Evolutionary conservation across 2,329 filamentous ascomycete species (phyloP), one percentile per base, ranked within the genome.

Genomic region (Diaporthe vaccinii): DNA sequence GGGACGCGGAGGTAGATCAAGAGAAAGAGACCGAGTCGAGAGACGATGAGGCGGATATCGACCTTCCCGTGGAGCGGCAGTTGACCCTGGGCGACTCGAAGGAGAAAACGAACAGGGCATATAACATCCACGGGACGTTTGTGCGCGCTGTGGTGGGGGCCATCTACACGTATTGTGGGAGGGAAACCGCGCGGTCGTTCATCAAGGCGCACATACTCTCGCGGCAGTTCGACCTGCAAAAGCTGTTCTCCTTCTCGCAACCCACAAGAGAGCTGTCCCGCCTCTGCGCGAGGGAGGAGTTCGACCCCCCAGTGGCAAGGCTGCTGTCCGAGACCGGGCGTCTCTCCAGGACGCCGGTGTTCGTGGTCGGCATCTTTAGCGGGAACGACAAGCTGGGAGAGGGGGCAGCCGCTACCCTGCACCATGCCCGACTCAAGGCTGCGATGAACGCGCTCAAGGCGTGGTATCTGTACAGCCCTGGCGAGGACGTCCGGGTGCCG

Each of bases 381-480:
- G 97, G 96, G 70, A 88, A 89, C 76, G 96, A 99, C 83, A 96
- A 97, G 89, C 88, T 99, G 57, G 97, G 96, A 74, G 96, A 99
- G 86, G 97, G 93, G n/a, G 89, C 92, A 28, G 97, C 94, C 34
- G 87, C 93, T 67, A 96, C 91, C 84, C 87, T 98, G 74, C 89
- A 95, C 78, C 91, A 95, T 80, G 96, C 94, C 44, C 91, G 95
- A 78, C 89, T 91, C 78, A 91, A 94, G 83, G 97, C 97, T 28
- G 92, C 94, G 51, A 96, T 97, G 81, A 93, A 93, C 77, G 93
- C 95, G 25, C 88, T 99, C 81, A 98, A 98, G 88, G 89, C 93
- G 8, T 99, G 97, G 97, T 99, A 99, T 84, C 88, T 99, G 72
- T 99, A 99, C 87, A 96, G 93, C 83, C 96, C 97, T 39, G 87